Conservation (phyloP, 208 protist species). For the Baffinella frigidus region DNA sequence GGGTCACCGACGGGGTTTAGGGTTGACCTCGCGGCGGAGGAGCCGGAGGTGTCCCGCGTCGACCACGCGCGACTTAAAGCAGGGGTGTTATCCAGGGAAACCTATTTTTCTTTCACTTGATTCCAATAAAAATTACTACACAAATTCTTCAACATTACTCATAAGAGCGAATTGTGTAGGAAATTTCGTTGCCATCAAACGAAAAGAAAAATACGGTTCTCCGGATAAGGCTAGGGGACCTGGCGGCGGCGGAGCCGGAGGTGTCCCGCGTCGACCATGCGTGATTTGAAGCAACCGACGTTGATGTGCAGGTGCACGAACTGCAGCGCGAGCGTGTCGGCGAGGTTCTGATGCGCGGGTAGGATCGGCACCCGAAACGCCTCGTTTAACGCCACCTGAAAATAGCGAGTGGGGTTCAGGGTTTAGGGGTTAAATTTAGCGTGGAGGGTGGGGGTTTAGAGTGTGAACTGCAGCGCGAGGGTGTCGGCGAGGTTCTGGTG, state of each 20-base stretch:
- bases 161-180: too few relatives aligned
- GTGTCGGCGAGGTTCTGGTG: not conserved
- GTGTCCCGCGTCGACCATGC: not conserved
- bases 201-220: too few relatives aligned
- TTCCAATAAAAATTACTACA: too few relatives aligned
- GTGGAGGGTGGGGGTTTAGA: not conserved
- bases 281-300: conserved; percentile 29
- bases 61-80: conserved; percentile 23
- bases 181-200: too few relatives aligned
- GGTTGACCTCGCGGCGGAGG: not conserved
- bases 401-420: too few relatives aligned
- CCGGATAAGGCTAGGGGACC: too few relatives aligned
- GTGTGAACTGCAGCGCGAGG: not conserved
- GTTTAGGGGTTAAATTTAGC: too few relatives aligned
- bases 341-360: not conserved
- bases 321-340: not conserved
- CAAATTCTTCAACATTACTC: too few relatives aligned
- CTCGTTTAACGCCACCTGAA: not conserved
- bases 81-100: too few relatives aligned
- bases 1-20: too few relatives aligned
- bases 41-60: not conserved
- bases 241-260: not conserved
- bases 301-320: conserved; percentile 25
- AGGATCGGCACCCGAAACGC: not conserved
- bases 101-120: too few relatives aligned